Evolutionary conservation across 352 stramenopile genomes (phyloP), one percentile per base, ranked within the genome.

Genomic region (Phytophthora foliorum): DNA sequence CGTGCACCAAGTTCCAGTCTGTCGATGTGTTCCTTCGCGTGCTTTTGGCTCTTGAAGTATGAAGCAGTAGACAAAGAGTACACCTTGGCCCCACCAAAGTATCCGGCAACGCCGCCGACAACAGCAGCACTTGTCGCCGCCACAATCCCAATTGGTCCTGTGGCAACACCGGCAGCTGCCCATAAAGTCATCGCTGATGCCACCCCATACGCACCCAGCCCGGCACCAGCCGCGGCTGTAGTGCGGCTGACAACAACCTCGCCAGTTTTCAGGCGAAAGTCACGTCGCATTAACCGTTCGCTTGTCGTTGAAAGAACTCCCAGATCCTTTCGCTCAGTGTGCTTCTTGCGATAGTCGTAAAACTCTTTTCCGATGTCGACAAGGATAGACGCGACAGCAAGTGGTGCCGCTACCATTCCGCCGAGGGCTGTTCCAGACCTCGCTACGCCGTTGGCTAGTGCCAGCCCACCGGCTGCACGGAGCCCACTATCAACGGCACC

Each of bases 311-410:
- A 94, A 2, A 92, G 67, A 45, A 94, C 83, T 6, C 84, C 84
- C 5, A 90, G 70, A 2, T 76, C 68, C 52, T 88, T 90, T 25
- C 86, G 77, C 60, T 93, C 86, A 3, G 71, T 74, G 49, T 93
- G 83, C 39, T 90, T 89, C 29, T 88, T 78, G 19, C 88, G 85
- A 54, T 92, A 94, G 24, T 93, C 77, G 56, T 91, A 89, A 69
- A 92, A 95, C 42, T 95, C 88, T 60, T 92, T 93, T 2, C 88
- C 86, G 51, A 95, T 84, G 31, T 95, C 88, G 9, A 94, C 85
- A n/a, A 95, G 77, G 21, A 95, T 95, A 25, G 88, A 93, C 4
- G 88, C 88, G 27, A 95, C 80, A 4, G 88, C 86, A 22, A 95
- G 59, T 7, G 88, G 88, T 10, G 88, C 88, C 6, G 88, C 88